A percentile compares a stretch with the other conserved stretches of the same genome.
Conservation (phyloP, 192 early-diverging fungal genomes). For the Dispira simplex region DNA sequence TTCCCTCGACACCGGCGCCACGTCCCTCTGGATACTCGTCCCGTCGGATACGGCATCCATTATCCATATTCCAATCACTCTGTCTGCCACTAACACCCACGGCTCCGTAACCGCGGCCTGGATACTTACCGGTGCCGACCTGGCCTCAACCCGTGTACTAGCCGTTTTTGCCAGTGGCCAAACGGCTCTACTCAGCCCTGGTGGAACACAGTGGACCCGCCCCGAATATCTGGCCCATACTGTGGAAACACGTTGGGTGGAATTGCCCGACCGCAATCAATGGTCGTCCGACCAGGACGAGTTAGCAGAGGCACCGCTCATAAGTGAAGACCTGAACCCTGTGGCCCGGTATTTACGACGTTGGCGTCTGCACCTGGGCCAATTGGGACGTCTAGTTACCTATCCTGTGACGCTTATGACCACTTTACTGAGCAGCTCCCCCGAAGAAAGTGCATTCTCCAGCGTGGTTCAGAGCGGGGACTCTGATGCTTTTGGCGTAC, state of each 20-base stretch:
- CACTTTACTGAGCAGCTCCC: slow-evolving; percentile 8
- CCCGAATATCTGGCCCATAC: slow-evolving; percentile 71
- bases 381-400: slow-evolving; percentile 12
- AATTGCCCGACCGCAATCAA: slow-evolving; percentile 48
- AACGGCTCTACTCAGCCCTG: background rate
- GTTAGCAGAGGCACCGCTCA: slow-evolving; percentile 25
- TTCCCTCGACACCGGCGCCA: too few relatives aligned
- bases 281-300: slow-evolving; percentile 21
- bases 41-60: too few relatives aligned
- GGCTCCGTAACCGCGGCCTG: background rate
- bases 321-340: slow-evolving; percentile 28
- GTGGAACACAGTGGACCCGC: slow-evolving; percentile 46
- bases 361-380: slow-evolving; percentile 7
- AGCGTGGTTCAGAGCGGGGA: slow-evolving; percentile 17
- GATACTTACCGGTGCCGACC: background rate
- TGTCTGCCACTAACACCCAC: too few relatives aligned
- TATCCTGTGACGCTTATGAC: slow-evolving; percentile 1
- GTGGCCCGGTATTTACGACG: slow-evolving; percentile 51
- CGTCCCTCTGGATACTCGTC: too few relatives aligned
- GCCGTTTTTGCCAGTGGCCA: background rate
- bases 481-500: slow-evolving; percentile 62
- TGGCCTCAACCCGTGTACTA: background rate
- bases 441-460: too few relatives aligned
- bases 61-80: too few relatives aligned
- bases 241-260: slow-evolving; percentile 55